A percentile compares a stretch with the other conserved stretches of the same genome.
These are phyloP conservation scores for Sphaerulina vaccinii DNA, from an alignment of 2,329 filamentous ascomycete genomes.

Conservation along the genomic window DNA sequence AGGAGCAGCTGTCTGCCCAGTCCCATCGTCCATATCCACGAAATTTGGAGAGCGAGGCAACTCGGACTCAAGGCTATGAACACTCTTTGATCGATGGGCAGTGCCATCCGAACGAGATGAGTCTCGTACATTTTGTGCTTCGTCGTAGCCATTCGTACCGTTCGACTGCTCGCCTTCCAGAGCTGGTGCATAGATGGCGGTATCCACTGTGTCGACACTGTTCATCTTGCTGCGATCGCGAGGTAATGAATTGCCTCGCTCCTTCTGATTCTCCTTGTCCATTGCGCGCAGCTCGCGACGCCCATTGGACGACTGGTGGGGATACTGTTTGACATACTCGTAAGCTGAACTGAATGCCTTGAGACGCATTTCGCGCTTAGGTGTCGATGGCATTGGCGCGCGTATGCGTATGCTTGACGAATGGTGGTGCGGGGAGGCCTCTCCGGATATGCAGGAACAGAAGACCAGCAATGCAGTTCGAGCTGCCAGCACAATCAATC, in stretches of 20 bases:
- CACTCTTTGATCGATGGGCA: constrained; percentile 14
- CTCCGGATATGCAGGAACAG: not conserved
- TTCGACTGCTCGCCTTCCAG: constrained; percentile 8
- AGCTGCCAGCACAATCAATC: not conserved
- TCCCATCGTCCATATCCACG: constrained; percentile 27
- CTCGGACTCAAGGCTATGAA: constrained; percentile 18
- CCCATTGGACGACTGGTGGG: constrained; percentile 28
- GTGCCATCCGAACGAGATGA: constrained; percentile 17
- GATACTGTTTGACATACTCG: constrained; percentile 28
- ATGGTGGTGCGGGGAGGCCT: not conserved
- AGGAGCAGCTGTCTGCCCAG: constrained; percentile 16
- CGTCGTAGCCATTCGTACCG: constrained; percentile 30
- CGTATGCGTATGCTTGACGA: not conserved
- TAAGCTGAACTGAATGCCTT: constrained; percentile 29
- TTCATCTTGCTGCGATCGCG: constrained; percentile 25
- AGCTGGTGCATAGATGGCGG: constrained; percentile 23
- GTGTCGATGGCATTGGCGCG: constrained; percentile 7
- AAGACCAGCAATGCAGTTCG: not conserved
- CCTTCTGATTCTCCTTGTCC: constrained; percentile 22
- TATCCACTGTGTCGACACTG: constrained; percentile 26
- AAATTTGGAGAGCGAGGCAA: constrained; percentile 26
- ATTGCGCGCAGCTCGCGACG: constrained; percentile 28
- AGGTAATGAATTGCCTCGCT: constrained; percentile 2
- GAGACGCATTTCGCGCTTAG: constrained; percentile 20
- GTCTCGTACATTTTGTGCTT: constrained; percentile 21